Evolutionary conservation across 148 eudicot genomes (phyloP), one percentile per base, ranked within the genome.

Genomic region (Nepenthes gracilis): DNA sequence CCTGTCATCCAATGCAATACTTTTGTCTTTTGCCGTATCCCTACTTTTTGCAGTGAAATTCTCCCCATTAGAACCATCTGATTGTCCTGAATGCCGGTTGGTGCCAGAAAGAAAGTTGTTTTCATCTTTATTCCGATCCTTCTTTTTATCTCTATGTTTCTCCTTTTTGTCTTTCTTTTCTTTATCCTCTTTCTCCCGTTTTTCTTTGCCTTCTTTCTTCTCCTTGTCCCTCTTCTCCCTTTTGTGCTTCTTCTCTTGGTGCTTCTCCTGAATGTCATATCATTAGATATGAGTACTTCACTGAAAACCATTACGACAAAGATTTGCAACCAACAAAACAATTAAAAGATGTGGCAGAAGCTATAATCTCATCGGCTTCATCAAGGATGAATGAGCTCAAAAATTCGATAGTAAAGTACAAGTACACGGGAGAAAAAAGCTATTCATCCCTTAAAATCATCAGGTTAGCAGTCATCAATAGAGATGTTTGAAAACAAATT

Each of bases 191-290:
- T 69, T 66, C 69, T 77, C 78, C 54, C 71, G 74, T 71, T 75
- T 79, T 49, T 72, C 83, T 72, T 83, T 88, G 33, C 73, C 79
- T 54, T 64, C 70, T 63, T 54, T 70, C 73, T 75, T 80, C 51
- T 79, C 85, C 67, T 76, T 78, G 38, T 81, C 82, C 72, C 83
- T 83, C 81, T 71, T 84, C 61, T 82, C 88, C 63, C 77, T 86
- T 65, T 64, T 78, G 52, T 86, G 81, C 77, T 82, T 83, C 72
- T 83, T 86, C 77, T 90, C 97, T 71, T 49, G 80, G 37, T 64
- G 71, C 65, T 81, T 84, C 70, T 81, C 97, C 97, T 90, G 84
- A 52, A 72, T 67, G 12, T 50, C 13, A 10, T 40, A 40, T 2
- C 15, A 3, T n/a, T 12, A 6, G 0, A 5, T n/a, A 50, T 2